These are phyloP conservation scores for Mucor lusitanicus DNA, from an alignment of 371 early-diverging fungal genomes.

Conservation along the genomic window DNA sequence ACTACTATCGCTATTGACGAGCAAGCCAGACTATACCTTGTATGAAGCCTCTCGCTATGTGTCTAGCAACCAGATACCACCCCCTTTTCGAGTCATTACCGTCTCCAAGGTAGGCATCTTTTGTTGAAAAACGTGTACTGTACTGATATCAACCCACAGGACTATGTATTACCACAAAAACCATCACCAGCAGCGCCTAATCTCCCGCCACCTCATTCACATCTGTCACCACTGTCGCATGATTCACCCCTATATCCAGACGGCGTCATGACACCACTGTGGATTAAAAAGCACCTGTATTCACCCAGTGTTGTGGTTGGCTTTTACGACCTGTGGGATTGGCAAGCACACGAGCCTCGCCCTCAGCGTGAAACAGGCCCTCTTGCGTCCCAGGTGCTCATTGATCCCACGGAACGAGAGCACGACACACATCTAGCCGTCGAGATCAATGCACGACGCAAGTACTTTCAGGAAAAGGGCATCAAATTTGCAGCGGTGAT, in stretches of 20 bases:
- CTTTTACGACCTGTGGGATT: constrained; percentile 70
- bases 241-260: constrained; percentile 81
- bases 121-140: not conserved
- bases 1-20: constrained; percentile 25
- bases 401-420: constrained; percentile 60
- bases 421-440: constrained; percentile 60
- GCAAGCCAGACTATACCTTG: constrained; percentile 30
- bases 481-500: not conserved
- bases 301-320: constrained; percentile 70
- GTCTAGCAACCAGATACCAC: constrained; percentile 16
- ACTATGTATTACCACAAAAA: constrained; percentile 41
- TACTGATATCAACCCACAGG: constrained; percentile 14
- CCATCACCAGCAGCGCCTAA: constrained; percentile 36
- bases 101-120: constrained; percentile 35
- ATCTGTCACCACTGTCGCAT: constrained; percentile 70
- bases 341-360: constrained; percentile 29
- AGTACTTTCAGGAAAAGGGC: not conserved
- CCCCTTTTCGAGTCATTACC: constrained; percentile 40
- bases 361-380: constrained; percentile 58
- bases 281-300: constrained; percentile 70
- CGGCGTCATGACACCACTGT: constrained; percentile 75
- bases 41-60: constrained; percentile 40
- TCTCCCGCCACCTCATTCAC: constrained; percentile 45
- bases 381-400: constrained; percentile 48
- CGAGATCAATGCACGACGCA: constrained; percentile 71